Evolutionary conservation across 768 basidiomycete species (phyloP).

Genomic region (Boletus tylopilopsis): DNA sequence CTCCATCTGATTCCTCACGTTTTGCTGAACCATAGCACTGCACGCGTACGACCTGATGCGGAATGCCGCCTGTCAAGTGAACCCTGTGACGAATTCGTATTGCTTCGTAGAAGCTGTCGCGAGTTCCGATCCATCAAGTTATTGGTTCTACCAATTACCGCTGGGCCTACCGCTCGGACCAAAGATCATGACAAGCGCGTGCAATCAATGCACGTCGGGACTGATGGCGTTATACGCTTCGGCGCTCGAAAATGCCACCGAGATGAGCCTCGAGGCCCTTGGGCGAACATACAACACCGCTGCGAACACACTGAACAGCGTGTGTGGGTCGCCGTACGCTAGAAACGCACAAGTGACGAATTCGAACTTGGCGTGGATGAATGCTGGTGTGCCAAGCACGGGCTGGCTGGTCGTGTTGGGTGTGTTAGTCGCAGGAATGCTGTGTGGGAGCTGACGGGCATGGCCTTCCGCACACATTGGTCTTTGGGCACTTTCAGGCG

Average conservation of each 20-base stretch:
- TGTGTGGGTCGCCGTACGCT: conserved; percentile 54
- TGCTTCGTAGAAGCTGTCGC: conserved; percentile 69
- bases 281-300: conserved; percentile 47
- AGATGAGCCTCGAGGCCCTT: conserved; percentile 35
- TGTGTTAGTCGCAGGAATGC: conserved; percentile 7
- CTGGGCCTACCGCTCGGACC: conserved; percentile 54
- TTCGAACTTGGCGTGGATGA: conserved; percentile 8
- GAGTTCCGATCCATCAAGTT: conserved; percentile 54
- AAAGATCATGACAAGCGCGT: conserved; percentile 43
- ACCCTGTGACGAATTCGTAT: conserved; percentile 59
- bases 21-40: conserved; percentile 42
- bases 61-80: conserved; percentile 52
- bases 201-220: conserved; percentile 60
- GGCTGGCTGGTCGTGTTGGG: conserved; percentile 6
- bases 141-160: conserved; percentile 71
- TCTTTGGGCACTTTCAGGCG: too few relatives aligned
- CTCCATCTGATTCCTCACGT: not conserved
- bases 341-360: conserved; percentile 9
- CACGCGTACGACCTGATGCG: conserved; percentile 62
- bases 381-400: conserved; percentile 1
- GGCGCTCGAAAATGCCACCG: conserved; percentile 38
- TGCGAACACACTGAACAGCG: conserved; percentile 40
- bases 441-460: conserved; percentile 11
- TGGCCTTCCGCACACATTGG: too few relatives aligned
- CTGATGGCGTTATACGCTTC: conserved; percentile 53